These are phyloP conservation scores for Fusarium euwallaceae DNA, from an alignment of 2,329 filamentous ascomycete genomes.

Conservation along the genomic window DNA sequence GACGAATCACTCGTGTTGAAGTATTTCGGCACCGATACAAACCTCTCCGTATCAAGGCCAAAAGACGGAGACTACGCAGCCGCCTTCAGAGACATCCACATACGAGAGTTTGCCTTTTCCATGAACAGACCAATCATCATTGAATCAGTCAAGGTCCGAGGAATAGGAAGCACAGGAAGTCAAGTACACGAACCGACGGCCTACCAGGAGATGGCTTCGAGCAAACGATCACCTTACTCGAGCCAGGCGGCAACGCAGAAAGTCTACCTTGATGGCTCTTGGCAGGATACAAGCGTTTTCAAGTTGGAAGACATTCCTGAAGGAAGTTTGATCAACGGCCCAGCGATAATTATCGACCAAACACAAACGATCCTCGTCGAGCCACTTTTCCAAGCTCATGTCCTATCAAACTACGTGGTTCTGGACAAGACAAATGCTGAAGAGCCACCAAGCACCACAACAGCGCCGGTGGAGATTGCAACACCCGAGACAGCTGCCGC, in stretches of 20 bases:
- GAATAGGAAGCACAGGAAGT: slow-evolving; percentile 10
- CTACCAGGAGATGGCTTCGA: neutral
- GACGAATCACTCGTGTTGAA: slow-evolving; percentile 60
- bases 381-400: slow-evolving; percentile 44
- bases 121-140: slow-evolving; percentile 54
- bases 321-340: slow-evolving; percentile 42
- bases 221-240: neutral
- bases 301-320: slow-evolving; percentile 3
- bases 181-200: neutral
- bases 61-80: slow-evolving; percentile 52
- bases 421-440: slow-evolving; percentile 40
- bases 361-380: slow-evolving; percentile 50
- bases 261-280: slow-evolving; percentile 17
- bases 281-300: slow-evolving; percentile 19
- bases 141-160: slow-evolving; percentile 54
- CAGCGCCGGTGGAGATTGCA: too few species aligned
- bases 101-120: slow-evolving; percentile 58
- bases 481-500: neutral
- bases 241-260: neutral
- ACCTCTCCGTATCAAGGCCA: slow-evolving; percentile 59
- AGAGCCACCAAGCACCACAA: neutral
- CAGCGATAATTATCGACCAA: slow-evolving; percentile 50
- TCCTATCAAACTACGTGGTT: slow-evolving; percentile 49
- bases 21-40: slow-evolving; percentile 59
- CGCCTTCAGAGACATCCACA: slow-evolving; percentile 54